Conservation (phyloP, 305 asterid species). For the Solanum hybrid region DNA sequence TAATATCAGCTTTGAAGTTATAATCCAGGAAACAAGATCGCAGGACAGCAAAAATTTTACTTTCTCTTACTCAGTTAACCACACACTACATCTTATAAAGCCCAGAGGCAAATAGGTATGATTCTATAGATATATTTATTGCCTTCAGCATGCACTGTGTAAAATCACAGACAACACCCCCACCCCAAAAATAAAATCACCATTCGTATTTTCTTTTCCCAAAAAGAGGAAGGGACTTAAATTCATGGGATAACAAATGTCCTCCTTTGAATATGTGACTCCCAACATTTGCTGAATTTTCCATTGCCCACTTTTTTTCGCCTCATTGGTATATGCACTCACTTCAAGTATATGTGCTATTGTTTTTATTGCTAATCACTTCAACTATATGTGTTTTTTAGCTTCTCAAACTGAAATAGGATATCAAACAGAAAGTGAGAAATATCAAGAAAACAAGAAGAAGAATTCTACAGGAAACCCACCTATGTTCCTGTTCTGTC, state of each 20-base stretch:
- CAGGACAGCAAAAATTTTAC: not conserved
- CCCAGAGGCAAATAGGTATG: not conserved
- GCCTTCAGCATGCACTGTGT: not conserved
- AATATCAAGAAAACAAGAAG: not conserved
- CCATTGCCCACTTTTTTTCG: not conserved
- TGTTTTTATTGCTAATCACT: not conserved
- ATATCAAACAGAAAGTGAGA: not conserved
- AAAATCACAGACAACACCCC: not conserved
- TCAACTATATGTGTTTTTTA: not conserved
- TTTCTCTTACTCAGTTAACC: not conserved
- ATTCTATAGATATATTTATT: not conserved
- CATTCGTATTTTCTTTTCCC: not conserved
- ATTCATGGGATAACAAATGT: not conserved
- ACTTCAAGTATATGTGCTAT: not conserved
- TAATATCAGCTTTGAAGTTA: not conserved
- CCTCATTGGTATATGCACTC: not conserved
- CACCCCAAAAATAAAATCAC: not conserved
- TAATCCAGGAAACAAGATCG: not conserved
- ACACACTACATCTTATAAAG: not conserved
- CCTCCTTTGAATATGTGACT: not conserved
- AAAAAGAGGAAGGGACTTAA: not conserved
- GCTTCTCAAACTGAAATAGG: not conserved
- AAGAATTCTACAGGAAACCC: not conserved
- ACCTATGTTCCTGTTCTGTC: conserved; percentile 24
- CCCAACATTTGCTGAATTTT: not conserved